phyloP scores from a whole-genome alignment of 1,284 basidiomycete species.

The Ganoderma lingzhi region DNA sequence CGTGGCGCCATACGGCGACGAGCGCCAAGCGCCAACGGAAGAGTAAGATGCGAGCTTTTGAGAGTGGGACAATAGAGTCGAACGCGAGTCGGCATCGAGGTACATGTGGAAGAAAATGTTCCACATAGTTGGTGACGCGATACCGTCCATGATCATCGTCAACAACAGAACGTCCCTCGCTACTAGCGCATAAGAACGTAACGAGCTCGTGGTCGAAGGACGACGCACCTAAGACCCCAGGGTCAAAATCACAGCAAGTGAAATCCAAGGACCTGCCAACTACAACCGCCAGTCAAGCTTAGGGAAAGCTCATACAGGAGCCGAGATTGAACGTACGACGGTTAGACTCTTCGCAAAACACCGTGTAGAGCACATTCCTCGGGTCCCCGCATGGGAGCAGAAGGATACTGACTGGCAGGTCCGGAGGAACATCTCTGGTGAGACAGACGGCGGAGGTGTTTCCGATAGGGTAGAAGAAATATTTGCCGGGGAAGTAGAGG shows the following conservation, averaged over 20 bases:
- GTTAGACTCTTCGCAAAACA: conserved; percentile 34
- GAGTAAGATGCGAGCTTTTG: conserved; percentile 51
- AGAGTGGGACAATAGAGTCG: conserved; percentile 52
- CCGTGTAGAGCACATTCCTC: conserved; percentile 61
- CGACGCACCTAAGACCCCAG: conserved; percentile 62
- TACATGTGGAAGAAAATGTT: conserved; percentile 65
- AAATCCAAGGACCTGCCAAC: conserved; percentile 55
- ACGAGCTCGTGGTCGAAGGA: not conserved
- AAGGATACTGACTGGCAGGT: conserved; percentile 53
- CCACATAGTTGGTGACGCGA: conserved; percentile 49
- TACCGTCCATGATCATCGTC: conserved; percentile 45
- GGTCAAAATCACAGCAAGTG: conserved; percentile 67
- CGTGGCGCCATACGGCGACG: conserved; percentile 49
- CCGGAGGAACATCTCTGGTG: conserved; percentile 55
- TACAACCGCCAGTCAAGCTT: conserved; percentile 24
- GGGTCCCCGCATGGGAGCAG: conserved; percentile 67
- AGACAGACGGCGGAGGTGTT: conserved; percentile 62
- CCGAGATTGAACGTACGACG: conserved; percentile 24
- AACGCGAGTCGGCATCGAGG: conserved; percentile 51
- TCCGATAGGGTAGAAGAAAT: conserved; percentile 63
- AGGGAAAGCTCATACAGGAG: conserved; percentile 5
- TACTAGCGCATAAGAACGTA: conserved; percentile 23
- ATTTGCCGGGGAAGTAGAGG: conserved; percentile 50
- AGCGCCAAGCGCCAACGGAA: conserved; percentile 50
- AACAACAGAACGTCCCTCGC: conserved; percentile 52